These are phyloP conservation scores for Colletotrichum abscissum DNA, from an alignment of 2,329 filamentous ascomycete species.

Conservation along the genomic window DNA sequence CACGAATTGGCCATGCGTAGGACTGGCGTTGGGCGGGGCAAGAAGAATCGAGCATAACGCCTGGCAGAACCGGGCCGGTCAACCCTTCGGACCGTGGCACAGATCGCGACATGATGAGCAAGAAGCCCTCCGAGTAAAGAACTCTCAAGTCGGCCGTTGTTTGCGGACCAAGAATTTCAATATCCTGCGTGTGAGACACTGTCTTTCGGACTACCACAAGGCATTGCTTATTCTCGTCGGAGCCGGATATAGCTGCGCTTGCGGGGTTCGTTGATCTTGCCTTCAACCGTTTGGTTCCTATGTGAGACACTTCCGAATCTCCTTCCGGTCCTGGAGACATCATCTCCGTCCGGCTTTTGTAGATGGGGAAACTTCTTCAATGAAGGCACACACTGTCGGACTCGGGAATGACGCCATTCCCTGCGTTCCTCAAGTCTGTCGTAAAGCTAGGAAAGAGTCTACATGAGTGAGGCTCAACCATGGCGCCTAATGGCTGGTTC, in stretches of 20 bases:
- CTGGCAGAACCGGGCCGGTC: neutral
- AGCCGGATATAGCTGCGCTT: neutral
- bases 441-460: neutral
- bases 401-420: neutral
- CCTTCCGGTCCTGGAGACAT: neutral
- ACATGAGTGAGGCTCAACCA: neutral
- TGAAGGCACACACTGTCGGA: no score
- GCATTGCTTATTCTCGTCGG: neutral
- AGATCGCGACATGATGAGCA: neutral
- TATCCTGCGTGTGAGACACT: neutral
- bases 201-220: neutral
- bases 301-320: neutral
- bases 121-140: neutral
- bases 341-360: neutral
- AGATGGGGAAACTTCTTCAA: neutral
- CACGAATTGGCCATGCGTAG: neutral
- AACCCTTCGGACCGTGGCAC: neutral
- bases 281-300: neutral
- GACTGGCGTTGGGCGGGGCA: neutral
- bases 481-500: neutral
- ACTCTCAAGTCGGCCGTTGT: neutral
- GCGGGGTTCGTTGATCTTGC: neutral
- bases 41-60: neutral
- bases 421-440: neutral
- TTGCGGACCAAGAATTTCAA: neutral